Conservation (phyloP, 2,329 filamentous ascomycete genomes). For the Aspergillus felis region DNA sequence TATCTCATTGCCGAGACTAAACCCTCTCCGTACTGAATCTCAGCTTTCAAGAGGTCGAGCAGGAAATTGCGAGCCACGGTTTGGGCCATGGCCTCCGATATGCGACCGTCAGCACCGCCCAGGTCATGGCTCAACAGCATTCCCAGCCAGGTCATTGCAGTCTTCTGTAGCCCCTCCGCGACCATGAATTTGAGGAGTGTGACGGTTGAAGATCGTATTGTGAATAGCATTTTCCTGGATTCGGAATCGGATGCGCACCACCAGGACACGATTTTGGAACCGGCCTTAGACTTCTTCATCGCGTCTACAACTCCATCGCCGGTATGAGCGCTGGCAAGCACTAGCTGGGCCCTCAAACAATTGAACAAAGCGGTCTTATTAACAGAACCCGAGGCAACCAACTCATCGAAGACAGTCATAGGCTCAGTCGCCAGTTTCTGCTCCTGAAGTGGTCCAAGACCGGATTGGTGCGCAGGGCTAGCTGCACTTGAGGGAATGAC, state of each 20-base stretch:
- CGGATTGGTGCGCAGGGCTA: constrained; percentile 10
- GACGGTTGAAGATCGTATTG: constrained; percentile 18
- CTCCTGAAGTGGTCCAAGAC: constrained; percentile 10
- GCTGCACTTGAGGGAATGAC: constrained; percentile 28
- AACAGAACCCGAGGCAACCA: constrained; percentile 36
- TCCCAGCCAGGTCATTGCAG: constrained; percentile 33
- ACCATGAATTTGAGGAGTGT: constrained; percentile 38
- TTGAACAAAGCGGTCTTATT: constrained; percentile 20
- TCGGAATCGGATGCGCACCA: constrained; percentile 36
- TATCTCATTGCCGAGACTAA: constrained; percentile 28
- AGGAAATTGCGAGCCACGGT: constrained; percentile 26
- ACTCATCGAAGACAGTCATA: constrained; percentile 35
- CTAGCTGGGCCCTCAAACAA: constrained; percentile 33
- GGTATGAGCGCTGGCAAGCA: constrained; percentile 22
- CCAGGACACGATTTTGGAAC: constrained; percentile 36
- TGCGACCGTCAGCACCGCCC: constrained; percentile 21
- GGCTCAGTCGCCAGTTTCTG: constrained; percentile 27
- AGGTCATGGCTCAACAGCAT: constrained; percentile 26
- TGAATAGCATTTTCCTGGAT: constrained; percentile 28
- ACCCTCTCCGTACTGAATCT: constrained; percentile 31
- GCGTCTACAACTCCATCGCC: constrained; percentile 18
- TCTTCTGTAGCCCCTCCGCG: constrained; percentile 32
- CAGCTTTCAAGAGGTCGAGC: constrained; percentile 29
- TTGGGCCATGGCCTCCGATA: constrained; percentile 18
- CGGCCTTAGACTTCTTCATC: constrained; percentile 33